phyloP scores from a whole-genome alignment of 2,329 filamentous ascomycete species.

The Xylaria multiplex region DNA sequence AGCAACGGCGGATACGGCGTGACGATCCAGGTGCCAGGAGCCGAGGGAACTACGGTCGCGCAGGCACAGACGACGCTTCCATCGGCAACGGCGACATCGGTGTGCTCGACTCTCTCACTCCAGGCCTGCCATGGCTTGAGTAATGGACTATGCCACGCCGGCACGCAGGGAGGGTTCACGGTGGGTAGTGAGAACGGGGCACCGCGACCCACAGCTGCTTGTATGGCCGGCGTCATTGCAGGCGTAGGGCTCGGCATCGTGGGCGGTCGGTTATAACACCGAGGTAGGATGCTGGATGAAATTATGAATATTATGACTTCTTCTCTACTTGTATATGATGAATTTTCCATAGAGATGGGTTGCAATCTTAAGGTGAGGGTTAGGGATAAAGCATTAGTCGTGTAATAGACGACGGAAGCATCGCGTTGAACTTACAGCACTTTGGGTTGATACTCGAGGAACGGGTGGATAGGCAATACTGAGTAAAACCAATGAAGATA shows the following conservation, averaged over 20 bases:
- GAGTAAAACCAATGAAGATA: neutral
- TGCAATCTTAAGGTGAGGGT: neutral
- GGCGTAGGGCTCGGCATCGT: slow-evolving; percentile 49
- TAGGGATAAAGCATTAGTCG: neutral
- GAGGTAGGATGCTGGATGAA: slow-evolving; percentile 20
- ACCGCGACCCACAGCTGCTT: slow-evolving; percentile 45
- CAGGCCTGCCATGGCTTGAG: slow-evolving; percentile 61
- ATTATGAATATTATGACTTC: slow-evolving; percentile 34
- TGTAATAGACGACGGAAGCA: slow-evolving; percentile 15
- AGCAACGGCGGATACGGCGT: slow-evolving; percentile 59
- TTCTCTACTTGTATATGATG: slow-evolving; percentile 20
- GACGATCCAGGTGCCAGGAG: slow-evolving; percentile 65
- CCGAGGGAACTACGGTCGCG: slow-evolving; percentile 63
- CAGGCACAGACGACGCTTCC: slow-evolving; percentile 54
- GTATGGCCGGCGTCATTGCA: slow-evolving; percentile 46
- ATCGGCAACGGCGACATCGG: slow-evolving; percentile 59
- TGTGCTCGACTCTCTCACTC: slow-evolving; percentile 66
- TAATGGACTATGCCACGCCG: slow-evolving; percentile 53
- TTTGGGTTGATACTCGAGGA: neutral
- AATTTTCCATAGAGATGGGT: slow-evolving; percentile 16
- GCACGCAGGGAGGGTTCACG: slow-evolving; percentile 42
- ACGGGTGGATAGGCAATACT: neutral
- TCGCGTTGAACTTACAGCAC: slow-evolving; percentile 7
- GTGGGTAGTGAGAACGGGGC: slow-evolving; percentile 45
- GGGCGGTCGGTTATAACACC: slow-evolving; percentile 42